Evolutionary conservation across 179 eudicot species (phyloP), one percentile per base, ranked within the genome.

Genomic region (Silene vulgaris): DNA sequence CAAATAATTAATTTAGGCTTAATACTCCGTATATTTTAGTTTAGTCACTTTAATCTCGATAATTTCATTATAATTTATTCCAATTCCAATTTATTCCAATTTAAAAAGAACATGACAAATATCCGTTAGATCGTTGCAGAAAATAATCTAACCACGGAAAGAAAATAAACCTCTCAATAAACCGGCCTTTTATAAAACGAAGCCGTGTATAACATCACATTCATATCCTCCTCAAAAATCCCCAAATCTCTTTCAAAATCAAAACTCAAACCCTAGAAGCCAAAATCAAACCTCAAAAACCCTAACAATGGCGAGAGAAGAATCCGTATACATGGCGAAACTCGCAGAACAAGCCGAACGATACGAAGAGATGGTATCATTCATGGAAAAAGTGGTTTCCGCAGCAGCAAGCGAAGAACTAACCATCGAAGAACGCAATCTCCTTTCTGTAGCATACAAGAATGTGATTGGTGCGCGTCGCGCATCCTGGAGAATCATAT

Each of bases 401-500:
- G 74, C 79, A 3, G 71, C 80, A 5, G 62, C 74, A 3, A 76
- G 70, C 12, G 85, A 82, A 9, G 85, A 85, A 12, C 80, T 85
- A 16, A 79, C 80, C 19, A 80, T 85, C 0, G 87, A 85, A 17
- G 87, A 85, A 17, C 65, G 87, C 0, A 84, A 84, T 45, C 83
- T 84, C 7, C 83, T 84, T 6, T 82, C 87, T 8, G 85, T 82
- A 6, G 87, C 87, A 0, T 84, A 82, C 76, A 82, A 84, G 76
- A 84, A 84, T 59, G 87, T 84, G 17, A 81, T 84, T 61, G 87
- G 87, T 0, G 85, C 87, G 0, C 77, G 87, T 30, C 78, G 87
- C 12, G 87, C 87, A 3, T 84, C 87, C 0, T 84, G 87, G 87
- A 20, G 87, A 12, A 84, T 84, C 40, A 82, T 84, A 62, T 84